Conservation (phyloP, 225 moss, liverwort and hornwort species). For the Straminergon stramineum region DNA sequence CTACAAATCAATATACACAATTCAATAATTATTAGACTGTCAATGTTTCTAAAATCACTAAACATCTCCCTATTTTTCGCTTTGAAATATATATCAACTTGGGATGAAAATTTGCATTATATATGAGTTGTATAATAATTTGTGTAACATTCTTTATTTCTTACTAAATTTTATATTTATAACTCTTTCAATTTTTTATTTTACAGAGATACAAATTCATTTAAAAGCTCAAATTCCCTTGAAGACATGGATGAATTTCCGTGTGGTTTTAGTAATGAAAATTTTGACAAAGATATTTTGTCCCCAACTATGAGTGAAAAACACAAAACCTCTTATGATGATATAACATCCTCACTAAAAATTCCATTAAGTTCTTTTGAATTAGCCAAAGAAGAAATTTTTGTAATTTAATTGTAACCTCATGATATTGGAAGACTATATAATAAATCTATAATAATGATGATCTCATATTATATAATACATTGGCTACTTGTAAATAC, state of each 20-base stretch:
- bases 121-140: neutral
- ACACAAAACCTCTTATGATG: neutral
- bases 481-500: neutral
- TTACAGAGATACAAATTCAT: neutral
- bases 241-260: neutral
- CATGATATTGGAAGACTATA: neutral
- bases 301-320: neutral
- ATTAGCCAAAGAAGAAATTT: neutral
- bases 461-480: neutral
- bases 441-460: neutral
- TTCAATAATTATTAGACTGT: neutral
- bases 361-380: neutral
- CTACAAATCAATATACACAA: neutral
- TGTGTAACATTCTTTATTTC: too few relatives aligned
- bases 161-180: too few relatives aligned
- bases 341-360: neutral
- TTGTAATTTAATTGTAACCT: neutral
- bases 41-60: neutral
- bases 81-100: neutral
- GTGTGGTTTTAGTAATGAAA: neutral
- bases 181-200: neutral
- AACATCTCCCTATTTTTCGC: too few relatives aligned
- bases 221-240: neutral
- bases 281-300: neutral
- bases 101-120: neutral